Conservation (phyloP, 1,284 basidiomycete species). For the Erythrobasidium hasegawianum region DNA sequence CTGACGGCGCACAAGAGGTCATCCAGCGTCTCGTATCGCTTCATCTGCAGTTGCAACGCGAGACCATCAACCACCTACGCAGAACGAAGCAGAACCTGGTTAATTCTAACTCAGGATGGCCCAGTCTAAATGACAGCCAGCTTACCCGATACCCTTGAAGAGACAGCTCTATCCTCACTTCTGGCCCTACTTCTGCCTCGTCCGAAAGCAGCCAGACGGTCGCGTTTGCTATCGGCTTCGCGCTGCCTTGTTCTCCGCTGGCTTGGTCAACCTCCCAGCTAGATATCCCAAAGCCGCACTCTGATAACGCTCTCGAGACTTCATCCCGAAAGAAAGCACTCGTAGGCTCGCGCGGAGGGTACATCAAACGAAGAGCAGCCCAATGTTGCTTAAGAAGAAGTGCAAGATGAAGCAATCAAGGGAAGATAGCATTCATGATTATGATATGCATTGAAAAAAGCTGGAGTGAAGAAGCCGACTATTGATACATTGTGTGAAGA, state of each 20-base stretch:
- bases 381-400: background rate
- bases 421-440: background rate
- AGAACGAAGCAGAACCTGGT: background rate
- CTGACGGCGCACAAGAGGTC: slow-evolving; percentile 22
- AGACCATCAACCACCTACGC: background rate
- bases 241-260: background rate
- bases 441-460: background rate
- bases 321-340: slow-evolving; percentile 27
- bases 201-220: slow-evolving; percentile 21
- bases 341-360: background rate
- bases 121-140: background rate
- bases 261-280: slow-evolving; percentile 20
- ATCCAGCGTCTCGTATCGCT: slow-evolving; percentile 28
- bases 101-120: background rate
- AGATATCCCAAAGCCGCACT: slow-evolving; percentile 26
- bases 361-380: slow-evolving; percentile 6
- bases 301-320: slow-evolving; percentile 3
- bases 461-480: background rate
- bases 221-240: slow-evolving; percentile 9
- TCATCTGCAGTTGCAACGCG: background rate
- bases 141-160: slow-evolving; percentile 21
- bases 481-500: background rate
- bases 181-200: slow-evolving; percentile 5
- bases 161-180: slow-evolving; percentile 12
- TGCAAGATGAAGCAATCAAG: background rate